Percentiles rank a stretch among this genome's conserved stretches.
Conservation (phyloP, 2,329 filamentous ascomycete genomes). For the Dactylonectria macrodidyma region DNA sequence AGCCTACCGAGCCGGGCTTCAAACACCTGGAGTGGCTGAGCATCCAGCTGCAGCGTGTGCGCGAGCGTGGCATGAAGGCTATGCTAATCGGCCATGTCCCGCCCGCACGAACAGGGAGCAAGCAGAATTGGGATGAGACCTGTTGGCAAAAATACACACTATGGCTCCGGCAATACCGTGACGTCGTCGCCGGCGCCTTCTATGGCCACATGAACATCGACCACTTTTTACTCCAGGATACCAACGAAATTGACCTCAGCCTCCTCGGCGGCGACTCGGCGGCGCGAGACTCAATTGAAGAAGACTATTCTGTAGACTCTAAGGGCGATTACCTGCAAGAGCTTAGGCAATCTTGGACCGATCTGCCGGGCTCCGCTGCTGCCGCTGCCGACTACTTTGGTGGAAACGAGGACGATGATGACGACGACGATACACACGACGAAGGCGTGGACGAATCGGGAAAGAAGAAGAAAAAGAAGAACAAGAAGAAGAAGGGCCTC, state of each 20-base stretch:
- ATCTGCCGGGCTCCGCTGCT: slow-evolving; percentile 72
- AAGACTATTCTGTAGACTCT: slow-evolving; percentile 74
- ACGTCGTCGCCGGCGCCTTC: slow-evolving; percentile 84
- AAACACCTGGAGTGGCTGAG: slow-evolving; percentile 97
- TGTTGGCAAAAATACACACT: slow-evolving; percentile 98
- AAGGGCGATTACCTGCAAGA: slow-evolving; percentile 81
- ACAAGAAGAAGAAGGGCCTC: slow-evolving; percentile 63
- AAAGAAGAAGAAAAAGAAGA: slow-evolving; percentile 51
- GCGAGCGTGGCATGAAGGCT: slow-evolving; percentile 89
- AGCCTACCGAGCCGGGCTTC: slow-evolving; percentile 87
- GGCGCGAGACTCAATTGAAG: slow-evolving; percentile 54
- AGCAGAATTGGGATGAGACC: slow-evolving; percentile 93
- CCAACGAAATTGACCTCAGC: slow-evolving; percentile 78
- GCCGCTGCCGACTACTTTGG: slow-evolving; percentile 35
- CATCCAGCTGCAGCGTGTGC: slow-evolving; percentile 87
- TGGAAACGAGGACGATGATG: slow-evolving; percentile 31
- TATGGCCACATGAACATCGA: slow-evolving; percentile 99
- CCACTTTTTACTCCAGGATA: slow-evolving; percentile 95
- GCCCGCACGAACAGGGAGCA: slow-evolving; percentile 87
- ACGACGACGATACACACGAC: slow-evolving; percentile 42
- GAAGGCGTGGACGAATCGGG: slow-evolving; percentile 37
- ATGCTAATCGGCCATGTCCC: slow-evolving; percentile 96
- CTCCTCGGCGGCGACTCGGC: slow-evolving; percentile 46
- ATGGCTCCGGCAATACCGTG: slow-evolving; percentile 91
- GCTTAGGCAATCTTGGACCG: slow-evolving; percentile 83